These are phyloP conservation scores for Pseudozyma flocculosa DNA, from an alignment of 1,284 basidiomycete species.

Conservation along the genomic window DNA sequence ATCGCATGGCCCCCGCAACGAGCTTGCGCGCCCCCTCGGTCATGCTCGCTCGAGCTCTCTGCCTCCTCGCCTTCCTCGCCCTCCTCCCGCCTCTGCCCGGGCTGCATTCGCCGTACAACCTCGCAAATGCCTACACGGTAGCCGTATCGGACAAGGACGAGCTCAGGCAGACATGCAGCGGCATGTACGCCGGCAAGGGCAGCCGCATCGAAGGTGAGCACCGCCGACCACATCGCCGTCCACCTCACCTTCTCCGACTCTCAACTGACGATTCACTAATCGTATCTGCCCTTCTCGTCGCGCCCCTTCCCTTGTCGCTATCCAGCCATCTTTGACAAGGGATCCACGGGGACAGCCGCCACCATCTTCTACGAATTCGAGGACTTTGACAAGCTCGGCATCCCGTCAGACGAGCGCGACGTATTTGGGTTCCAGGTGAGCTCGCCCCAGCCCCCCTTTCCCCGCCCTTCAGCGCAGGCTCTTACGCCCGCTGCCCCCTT, in stretches of 20 bases:
- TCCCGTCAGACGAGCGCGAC: slow-evolving; percentile 51
- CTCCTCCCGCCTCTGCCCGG: neutral
- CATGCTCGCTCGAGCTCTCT: neutral
- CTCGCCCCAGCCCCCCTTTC: slow-evolving; percentile 10
- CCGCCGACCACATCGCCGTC: too few relatives aligned
- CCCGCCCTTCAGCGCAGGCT: slow-evolving; percentile 1
- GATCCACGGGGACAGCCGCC: slow-evolving; percentile 82
- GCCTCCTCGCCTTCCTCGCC: neutral
- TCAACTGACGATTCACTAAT: too few relatives aligned
- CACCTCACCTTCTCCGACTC: too few relatives aligned
- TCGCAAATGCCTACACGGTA: slow-evolving; percentile 30
- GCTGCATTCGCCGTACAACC: neutral
- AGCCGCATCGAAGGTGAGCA: slow-evolving; percentile 79
- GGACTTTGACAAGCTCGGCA: slow-evolving; percentile 81
- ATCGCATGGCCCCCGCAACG: too few relatives aligned
- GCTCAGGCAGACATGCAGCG: slow-evolving; percentile 81
- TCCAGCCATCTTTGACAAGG: slow-evolving; percentile 65
- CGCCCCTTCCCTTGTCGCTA: too few relatives aligned
- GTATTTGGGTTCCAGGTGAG: slow-evolving; percentile 55
- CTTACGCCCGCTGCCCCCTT: too few relatives aligned
- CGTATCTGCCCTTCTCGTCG: too few relatives aligned
- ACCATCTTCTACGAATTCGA: slow-evolving; percentile 94
- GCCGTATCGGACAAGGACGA: slow-evolving; percentile 64
- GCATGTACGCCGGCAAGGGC: slow-evolving; percentile 81
- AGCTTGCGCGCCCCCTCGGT: neutral